Evolutionary conservation across 768 basidiomycete genomes (phyloP).

Genomic region (Boletus sp.): DNA sequence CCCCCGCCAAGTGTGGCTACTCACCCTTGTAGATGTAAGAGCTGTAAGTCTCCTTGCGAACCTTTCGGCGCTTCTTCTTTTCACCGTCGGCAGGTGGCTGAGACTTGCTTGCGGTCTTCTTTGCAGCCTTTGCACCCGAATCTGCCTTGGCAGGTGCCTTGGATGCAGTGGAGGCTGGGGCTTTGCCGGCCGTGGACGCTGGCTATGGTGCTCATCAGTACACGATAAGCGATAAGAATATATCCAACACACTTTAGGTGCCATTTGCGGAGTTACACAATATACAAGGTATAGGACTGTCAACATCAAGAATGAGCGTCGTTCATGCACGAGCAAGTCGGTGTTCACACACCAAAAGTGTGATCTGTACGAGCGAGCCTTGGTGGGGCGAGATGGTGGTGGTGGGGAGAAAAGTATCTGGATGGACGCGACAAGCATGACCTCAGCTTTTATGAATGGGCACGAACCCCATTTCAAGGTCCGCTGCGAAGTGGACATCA

Average conservation of each 20-base stretch:
- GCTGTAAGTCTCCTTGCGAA: constrained; percentile 79
- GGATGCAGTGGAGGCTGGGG: constrained; percentile 50
- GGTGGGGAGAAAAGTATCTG: constrained; percentile 28
- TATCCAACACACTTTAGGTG: constrained; percentile 33
- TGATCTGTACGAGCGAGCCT: constrained; percentile 18
- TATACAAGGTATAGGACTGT: constrained; percentile 32
- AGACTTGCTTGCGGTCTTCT: constrained; percentile 60
- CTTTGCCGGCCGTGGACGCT: constrained; percentile 38
- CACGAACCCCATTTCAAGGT: constrained; percentile 32
- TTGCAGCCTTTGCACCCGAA: constrained; percentile 49
- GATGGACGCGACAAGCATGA: constrained; percentile 26
- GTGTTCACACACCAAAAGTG: constrained; percentile 22
- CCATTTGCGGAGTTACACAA: constrained; percentile 33
- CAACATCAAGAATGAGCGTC: constrained; percentile 8
- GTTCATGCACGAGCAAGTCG: constrained; percentile 1
- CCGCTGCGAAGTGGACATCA: constrained; percentile 26
- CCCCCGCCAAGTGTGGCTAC: constrained; percentile 3
- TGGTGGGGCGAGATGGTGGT: constrained; percentile 23
- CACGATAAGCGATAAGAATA: constrained; percentile 6
- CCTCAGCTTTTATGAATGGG: constrained; percentile 34
- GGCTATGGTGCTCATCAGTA: constrained; percentile 32
- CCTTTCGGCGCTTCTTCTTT: constrained; percentile 80
- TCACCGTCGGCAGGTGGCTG: constrained; percentile 53
- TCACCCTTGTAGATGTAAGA: constrained; percentile 83
- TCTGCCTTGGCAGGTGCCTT: constrained; percentile 52